Percentiles rank a stretch among this genome's conserved stretches.
Evolutionary conservation across 2,329 filamentous ascomycete species (phyloP).

Genomic region (Escovopsis sp.): DNA sequence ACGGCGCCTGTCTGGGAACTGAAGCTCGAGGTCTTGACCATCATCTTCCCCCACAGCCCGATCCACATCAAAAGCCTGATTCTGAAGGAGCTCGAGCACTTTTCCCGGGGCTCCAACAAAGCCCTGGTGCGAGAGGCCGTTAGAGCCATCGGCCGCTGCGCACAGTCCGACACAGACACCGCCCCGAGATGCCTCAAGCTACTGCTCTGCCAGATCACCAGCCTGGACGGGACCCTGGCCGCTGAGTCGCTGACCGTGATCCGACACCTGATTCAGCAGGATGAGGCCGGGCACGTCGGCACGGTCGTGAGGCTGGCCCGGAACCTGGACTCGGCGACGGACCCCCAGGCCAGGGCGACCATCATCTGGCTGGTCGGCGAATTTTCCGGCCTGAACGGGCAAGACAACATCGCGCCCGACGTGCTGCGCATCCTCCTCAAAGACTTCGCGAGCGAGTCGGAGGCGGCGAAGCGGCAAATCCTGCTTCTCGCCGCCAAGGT

Average conservation of each 20-base stretch:
- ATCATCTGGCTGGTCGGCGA: slow-evolving; percentile 98
- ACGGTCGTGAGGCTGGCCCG: slow-evolving; percentile 84
- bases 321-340: slow-evolving; percentile 77
- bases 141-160: slow-evolving; percentile 83
- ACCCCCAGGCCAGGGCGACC: slow-evolving; percentile 77
- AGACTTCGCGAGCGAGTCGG: slow-evolving; percentile 69
- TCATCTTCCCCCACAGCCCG: slow-evolving; percentile 76
- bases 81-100: slow-evolving; percentile 86
- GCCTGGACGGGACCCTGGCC: slow-evolving; percentile 72
- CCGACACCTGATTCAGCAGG: slow-evolving; percentile 84
- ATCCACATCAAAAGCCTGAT: slow-evolving; percentile 70
- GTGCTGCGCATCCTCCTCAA: slow-evolving; percentile 79
- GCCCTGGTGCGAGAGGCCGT: slow-evolving; percentile 78
- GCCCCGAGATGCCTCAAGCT: slow-evolving; percentile 69
- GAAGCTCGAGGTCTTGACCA: slow-evolving; percentile 79
- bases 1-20: slow-evolving; percentile 71
- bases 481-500: slow-evolving; percentile 90
- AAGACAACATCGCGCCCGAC: slow-evolving; percentile 85
- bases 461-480: slow-evolving; percentile 81
- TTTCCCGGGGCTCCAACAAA: slow-evolving; percentile 60
- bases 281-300: slow-evolving; percentile 63
- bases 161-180: slow-evolving; percentile 58
- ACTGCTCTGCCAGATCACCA: slow-evolving; percentile 75
- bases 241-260: slow-evolving; percentile 92
- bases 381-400: slow-evolving; percentile 64